Percentiles rank a stretch among this genome's conserved stretches.
Evolutionary conservation across 2,329 filamentous ascomycete species (phyloP).

Genomic region (Microsporum audouinii): DNA sequence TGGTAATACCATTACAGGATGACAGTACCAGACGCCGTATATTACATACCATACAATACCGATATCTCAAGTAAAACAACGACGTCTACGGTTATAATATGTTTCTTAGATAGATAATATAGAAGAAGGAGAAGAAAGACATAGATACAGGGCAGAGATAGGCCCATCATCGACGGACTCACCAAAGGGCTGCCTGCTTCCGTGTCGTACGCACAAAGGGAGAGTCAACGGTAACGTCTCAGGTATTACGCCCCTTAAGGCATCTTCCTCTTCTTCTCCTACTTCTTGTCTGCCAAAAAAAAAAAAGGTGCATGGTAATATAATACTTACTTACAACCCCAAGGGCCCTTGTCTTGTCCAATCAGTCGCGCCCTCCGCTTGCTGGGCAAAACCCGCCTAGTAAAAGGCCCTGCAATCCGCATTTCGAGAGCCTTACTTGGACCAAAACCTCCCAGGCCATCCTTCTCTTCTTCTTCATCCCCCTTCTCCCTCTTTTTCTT

Average conservation of each 20-base stretch:
- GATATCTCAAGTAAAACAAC: neutral
- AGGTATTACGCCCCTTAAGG: neutral
- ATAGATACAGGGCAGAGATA: neutral
- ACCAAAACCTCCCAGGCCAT: too few species aligned
- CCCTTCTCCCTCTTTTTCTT: slow-evolving; percentile 12
- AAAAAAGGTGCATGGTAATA: neutral
- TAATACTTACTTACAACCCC: slow-evolving; percentile 14
- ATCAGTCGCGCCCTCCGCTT: slow-evolving; percentile 9
- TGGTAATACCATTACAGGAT: neutral
- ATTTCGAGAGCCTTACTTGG: slow-evolving; percentile 21
- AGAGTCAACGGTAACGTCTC: slow-evolving; percentile 3
- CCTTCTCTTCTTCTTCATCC: slow-evolving; percentile 12
- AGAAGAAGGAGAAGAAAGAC: neutral
- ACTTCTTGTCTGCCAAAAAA: neutral
- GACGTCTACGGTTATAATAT: neutral
- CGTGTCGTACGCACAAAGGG: slow-evolving; percentile 2
- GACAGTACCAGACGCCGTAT: neutral
- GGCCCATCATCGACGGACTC: neutral
- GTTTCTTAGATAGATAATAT: neutral
- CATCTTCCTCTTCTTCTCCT: neutral
- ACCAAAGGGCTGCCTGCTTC: neutral
- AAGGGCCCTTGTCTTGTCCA: slow-evolving; percentile 18
- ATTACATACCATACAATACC: neutral
- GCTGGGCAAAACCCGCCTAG: slow-evolving; percentile 10
- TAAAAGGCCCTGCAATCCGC: slow-evolving; percentile 16